Base-by-base conservation (phyloP, 306 rosid species). In the Amphicarpaea edgeworthii region DNA sequence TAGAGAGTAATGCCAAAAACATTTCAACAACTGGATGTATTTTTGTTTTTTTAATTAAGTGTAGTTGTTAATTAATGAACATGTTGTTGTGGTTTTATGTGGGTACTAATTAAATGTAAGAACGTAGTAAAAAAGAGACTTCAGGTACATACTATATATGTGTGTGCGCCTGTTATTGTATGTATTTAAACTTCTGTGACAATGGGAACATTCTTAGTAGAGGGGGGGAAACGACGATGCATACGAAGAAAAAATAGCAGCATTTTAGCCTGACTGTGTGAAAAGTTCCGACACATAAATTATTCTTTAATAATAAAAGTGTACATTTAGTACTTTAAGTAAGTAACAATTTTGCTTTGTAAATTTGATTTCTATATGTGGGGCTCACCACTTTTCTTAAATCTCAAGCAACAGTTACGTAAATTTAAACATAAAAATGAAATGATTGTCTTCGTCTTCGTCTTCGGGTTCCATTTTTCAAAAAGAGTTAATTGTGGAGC, bases 91-190 rank as follows among this genome's bases (percentile, higher is more conserved):
- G 20, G 45, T 49, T 32, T 9, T 28, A 12, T 51, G 42, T 23
- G 73, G 34, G n/a, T 45, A 28, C 14, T 59, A n/a, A n/a, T n/a
- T n/a, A 12, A 30, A 28, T 77, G 57, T 47, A 55, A 26, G n/a
- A 12, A 53, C n/a, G 73, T 73, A 55, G n/a, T n/a, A n/a, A n/a
- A 10, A 21, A 12, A 41, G 10, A 60, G n/a, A 55, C 55, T 20
- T 47, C 2, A 19, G n/a, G 6, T 30, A 26, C n/a, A n/a, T n/a
- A n/a, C n/a, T n/a, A n/a, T n/a, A n/a, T n/a, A n/a, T n/a, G n/a
- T n/a, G n/a, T n/a, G n/a, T 11, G 1, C 46, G 51, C 10, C 15
- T 59, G 3, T 24, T 21, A 14, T 70, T 32, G 57, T 8, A 20
- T 76, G 69, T 76, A 15, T 28, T n/a, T 53, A 12, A 70, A 40